Base-by-base conservation (phyloP, 2,329 filamentous ascomycete genomes). In the Dothistroma septosporum region DNA sequence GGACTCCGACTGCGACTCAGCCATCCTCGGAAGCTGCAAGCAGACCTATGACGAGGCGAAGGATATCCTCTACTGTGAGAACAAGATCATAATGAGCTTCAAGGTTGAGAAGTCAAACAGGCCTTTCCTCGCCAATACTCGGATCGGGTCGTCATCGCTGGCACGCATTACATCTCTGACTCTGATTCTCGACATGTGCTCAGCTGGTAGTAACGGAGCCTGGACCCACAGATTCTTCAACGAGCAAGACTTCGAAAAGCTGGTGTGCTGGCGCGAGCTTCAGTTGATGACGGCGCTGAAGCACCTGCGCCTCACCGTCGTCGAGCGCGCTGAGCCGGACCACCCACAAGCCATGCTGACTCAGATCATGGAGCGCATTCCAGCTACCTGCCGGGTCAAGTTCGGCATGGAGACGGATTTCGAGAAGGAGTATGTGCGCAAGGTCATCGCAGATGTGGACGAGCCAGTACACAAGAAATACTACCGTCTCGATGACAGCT, bases 11-110 rank as follows among this genome's bases (percentile, higher is more conserved):
- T 57, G 53, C 53, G 28, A 53, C 10, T 7, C 67, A 10, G 12
- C 19, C 12, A 44, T 78, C 9, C 70, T 78, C 7, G 67, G 70
- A 32, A 68, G 72, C 24, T 73, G 70, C 53, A 68, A 71, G 49
- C 66, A 72, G 16, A 72, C 77, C 57, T 67, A 74, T 61, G 59
- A 64, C 37, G 75, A 78, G 67, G 69, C 75, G 6, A 72, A 69
- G 16, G 64, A 66, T 1, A 63, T 77, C 9, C 67, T 78, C 12
- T 77, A 77, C 61, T 65, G 68, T 22, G 66, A 68, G 10, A 78
- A 77, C 41, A 61, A 44, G 3, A n/a, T 53, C 24, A 53, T 64
- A 37, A 37, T 57, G 35, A 48, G 31, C 47, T 46, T 32, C 47
- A 21, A 31, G 7, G 35, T 50, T 2, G 54, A 58, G 24, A 56